phyloP scores from a whole-genome alignment of 176 grass and related monocot genomes.

The Oryza officinalis region DNA sequence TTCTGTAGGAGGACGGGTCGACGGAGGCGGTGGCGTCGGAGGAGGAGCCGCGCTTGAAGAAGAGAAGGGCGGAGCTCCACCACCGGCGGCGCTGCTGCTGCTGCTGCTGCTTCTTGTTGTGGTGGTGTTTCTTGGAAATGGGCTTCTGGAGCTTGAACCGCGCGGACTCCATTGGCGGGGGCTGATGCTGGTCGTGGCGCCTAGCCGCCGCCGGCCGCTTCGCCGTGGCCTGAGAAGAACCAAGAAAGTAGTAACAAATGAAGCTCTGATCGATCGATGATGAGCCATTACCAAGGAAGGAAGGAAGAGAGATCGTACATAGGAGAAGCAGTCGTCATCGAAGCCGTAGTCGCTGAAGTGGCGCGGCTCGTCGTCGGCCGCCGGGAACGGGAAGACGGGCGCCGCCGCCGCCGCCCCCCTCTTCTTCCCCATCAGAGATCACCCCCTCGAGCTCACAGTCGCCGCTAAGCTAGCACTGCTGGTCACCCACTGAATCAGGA shows the following conservation, averaged over 20 bases:
- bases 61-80: slow-evolving; percentile 57
- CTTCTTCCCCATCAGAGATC: slow-evolving; percentile 54
- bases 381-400: slow-evolving; percentile 26
- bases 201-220: neutral
- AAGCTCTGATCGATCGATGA: neutral
- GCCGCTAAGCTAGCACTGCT: no score
- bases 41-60: slow-evolving; percentile 44
- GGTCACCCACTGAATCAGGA: neutral
- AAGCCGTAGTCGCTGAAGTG: slow-evolving; percentile 57
- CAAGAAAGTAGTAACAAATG: neutral
- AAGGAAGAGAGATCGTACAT: neutral
- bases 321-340: slow-evolving; percentile 20
- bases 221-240: slow-evolving; percentile 5
- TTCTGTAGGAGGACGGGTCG: neutral
- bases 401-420: neutral
- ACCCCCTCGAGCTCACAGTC: neutral
- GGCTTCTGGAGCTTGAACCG: slow-evolving; percentile 59
- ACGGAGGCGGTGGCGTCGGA: neutral
- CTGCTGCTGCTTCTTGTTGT: neutral
- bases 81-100: slow-evolving; percentile 40
- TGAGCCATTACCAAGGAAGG: neutral
- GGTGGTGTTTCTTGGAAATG: slow-evolving; percentile 45
- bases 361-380: neutral
- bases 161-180: slow-evolving; percentile 28
- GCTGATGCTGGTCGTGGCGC: neutral